Percentiles rank a stretch among this genome's conserved stretches.
These are phyloP conservation scores for Coprinopsis strossmayeri DNA, from an alignment of 768 basidiomycete genomes.

Conservation along the genomic window DNA sequence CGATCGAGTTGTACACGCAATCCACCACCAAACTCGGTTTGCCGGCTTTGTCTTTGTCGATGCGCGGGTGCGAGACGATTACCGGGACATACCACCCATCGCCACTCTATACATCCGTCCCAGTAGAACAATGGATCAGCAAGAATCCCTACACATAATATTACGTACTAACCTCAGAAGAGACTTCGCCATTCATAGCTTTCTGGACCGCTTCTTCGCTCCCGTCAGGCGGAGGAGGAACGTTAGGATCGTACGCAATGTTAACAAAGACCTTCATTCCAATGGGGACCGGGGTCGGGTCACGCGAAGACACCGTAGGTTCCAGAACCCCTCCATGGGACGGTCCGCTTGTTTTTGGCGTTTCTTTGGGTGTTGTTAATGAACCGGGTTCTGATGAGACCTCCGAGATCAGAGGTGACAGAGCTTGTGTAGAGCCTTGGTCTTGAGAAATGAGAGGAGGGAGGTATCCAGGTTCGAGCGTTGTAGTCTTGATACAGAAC, in stretches of 20 bases:
- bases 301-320: slow-evolving; percentile 17
- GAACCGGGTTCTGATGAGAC: no score
- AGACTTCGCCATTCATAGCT: slow-evolving; percentile 49
- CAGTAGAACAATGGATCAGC: no score
- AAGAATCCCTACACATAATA: no score
- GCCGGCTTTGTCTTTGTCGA: slow-evolving; percentile 72
- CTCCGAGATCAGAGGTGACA: no score
- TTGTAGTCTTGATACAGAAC: slow-evolving; percentile 63
- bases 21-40: slow-evolving; percentile 68
- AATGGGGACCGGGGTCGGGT: slow-evolving; percentile 29
- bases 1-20: slow-evolving; percentile 52
- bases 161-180: no score
- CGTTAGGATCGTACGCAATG: slow-evolving; percentile 60
- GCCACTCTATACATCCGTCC: no score
- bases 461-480: slow-evolving; percentile 34
- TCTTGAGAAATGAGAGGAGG: slow-evolving; percentile 14
- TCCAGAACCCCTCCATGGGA: slow-evolving; percentile 14
- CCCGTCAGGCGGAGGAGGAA: slow-evolving; percentile 63
- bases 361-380: no score
- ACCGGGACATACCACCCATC: slow-evolving; percentile 61
- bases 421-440: slow-evolving; percentile 14
- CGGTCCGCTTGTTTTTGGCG: no score
- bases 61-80: slow-evolving; percentile 56
- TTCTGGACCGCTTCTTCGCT: slow-evolving; percentile 51
- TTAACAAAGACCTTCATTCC: slow-evolving; percentile 70